These are phyloP conservation scores for Groenewaldozyma sp. DNA, from an alignment of 1,139 yeast species.

Conservation along the genomic window DNA sequence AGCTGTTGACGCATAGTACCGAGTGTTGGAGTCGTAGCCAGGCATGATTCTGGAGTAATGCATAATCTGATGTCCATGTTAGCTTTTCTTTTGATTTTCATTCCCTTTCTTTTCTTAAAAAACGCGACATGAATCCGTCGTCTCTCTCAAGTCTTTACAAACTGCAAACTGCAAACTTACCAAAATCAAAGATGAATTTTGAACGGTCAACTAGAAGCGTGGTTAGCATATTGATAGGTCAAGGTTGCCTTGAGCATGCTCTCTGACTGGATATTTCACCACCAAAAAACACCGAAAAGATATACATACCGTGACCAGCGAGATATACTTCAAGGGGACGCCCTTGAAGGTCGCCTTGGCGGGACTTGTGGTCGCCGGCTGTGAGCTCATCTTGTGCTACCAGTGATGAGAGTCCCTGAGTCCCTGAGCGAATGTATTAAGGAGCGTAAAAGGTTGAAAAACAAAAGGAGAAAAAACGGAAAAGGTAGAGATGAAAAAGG, in stretches of 20 bases:
- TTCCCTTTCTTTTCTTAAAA: too few species aligned
- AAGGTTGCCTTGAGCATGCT: too few species aligned
- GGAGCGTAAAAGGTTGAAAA: not conserved
- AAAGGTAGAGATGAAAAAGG: not conserved
- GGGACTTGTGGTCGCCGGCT: not conserved
- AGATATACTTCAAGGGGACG: constrained; percentile 25
- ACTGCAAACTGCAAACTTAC: constrained; percentile 10
- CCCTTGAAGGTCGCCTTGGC: constrained; percentile 14
- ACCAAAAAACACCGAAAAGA: not conserved
- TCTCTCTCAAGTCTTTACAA: constrained; percentile 9
- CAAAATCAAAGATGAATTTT: constrained; percentile 30
- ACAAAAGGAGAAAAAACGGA: not conserved
- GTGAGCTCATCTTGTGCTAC: too few species aligned
- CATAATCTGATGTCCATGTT: constrained; percentile 21
- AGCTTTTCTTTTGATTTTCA: too few species aligned
- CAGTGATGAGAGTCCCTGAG: not conserved
- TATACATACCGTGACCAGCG: constrained; percentile 24
- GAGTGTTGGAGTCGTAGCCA: constrained; percentile 23
- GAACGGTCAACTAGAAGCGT: constrained; percentile 22
- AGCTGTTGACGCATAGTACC: constrained; percentile 36
- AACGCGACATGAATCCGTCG: too few species aligned
- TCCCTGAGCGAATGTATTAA: not conserved
- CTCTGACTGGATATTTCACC: too few species aligned
- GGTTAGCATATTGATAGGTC: not conserved
- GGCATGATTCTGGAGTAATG: constrained; percentile 37